Percentiles rank a stretch among this genome's conserved stretches.
phyloP scores from a whole-genome alignment of 306 rosid species.

The Vigna hirtella region DNA sequence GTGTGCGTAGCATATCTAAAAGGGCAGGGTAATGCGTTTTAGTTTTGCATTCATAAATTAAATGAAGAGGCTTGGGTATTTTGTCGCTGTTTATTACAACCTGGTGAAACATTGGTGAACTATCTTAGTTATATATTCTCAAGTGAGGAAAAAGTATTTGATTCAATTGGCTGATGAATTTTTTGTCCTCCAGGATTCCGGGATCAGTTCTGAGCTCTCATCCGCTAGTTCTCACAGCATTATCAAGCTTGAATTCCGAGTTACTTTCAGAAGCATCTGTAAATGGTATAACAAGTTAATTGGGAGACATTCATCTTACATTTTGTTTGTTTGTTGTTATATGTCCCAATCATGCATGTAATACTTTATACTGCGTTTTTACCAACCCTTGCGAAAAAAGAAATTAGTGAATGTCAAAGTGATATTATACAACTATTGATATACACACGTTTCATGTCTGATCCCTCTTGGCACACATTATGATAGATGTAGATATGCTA shows the following conservation, averaged over 20 bases:
- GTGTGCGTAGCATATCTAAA: slow-evolving; percentile 1
- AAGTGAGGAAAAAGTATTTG: background rate
- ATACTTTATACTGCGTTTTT: background rate
- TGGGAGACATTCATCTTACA: slow-evolving; percentile 12
- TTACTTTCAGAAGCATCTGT: slow-evolving; percentile 96
- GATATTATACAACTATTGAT: background rate
- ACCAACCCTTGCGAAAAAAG: background rate
- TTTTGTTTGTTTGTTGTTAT: slow-evolving; percentile 7
- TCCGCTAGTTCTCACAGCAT: slow-evolving; percentile 91
- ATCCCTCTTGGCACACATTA: background rate
- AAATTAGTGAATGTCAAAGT: slow-evolving; percentile 10
- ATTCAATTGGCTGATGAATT: slow-evolving; percentile 4
- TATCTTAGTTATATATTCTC: slow-evolving; percentile 5
- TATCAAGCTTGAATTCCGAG: slow-evolving; percentile 91
- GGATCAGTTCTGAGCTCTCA: slow-evolving; percentile 91
- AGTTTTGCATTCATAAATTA: background rate
- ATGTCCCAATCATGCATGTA: background rate
- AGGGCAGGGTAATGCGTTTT: slow-evolving; percentile 12
- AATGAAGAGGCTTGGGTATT: background rate
- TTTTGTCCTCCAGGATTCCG: slow-evolving; percentile 75
- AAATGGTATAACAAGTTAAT: slow-evolving; percentile 68
- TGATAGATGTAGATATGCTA: background rate
- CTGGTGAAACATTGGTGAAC: slow-evolving; percentile 29
- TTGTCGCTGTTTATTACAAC: slow-evolving; percentile 24
- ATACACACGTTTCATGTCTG: background rate